Base-by-base conservation (phyloP, 164 flowering plant species). In the Magnolia kwangsiensis region DNA sequence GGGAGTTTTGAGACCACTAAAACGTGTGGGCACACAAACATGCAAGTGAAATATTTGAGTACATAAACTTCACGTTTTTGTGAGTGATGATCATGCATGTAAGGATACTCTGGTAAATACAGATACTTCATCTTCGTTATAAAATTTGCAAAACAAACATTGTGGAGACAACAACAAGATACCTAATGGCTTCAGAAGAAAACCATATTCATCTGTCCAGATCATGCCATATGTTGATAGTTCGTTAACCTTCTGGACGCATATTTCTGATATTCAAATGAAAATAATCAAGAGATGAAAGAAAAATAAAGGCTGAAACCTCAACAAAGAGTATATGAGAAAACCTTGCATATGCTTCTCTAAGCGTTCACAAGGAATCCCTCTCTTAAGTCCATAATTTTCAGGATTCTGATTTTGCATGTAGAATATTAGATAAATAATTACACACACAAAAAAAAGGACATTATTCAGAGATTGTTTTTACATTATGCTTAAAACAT, bases 191-290 rank as follows among this genome's bases (percentile, higher is more conserved):
- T 91, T 93, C 84, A 96, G 85, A 78, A 94, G 86, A 78, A 94
- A 96, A 79, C 98, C 97, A 86, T 94, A 95, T 79, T 90, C 95
- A 86, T 93, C 98, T 69, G 90, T 91, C 98, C 97, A 92, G 80
- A 96, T 83, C 97, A 94, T 86, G 77, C 93, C 96, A 87, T 89
- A 85, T 50, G 72, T 75, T 76, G 96, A 87, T 67, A 96, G 83
- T 83, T 92, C 95, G 51, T 90, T 90, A 68, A 89, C 90, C 76
- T 93, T 94, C 86, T 96, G 86, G 80, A 94, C 86, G 76, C 97
- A 94, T 45, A 94, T 84, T 50, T 91, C 98, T 96, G 88, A 67
- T 9, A 81, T 72, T 73, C 50, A 69, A 51, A 45, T 78, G 20
- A 27, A 51, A 61, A 72, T 75, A 74, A 78, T 68, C 67, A 73